Evolutionary conservation across 257 asterid species (phyloP).

Genomic region (Rauvolfia tetraphylla): DNA sequence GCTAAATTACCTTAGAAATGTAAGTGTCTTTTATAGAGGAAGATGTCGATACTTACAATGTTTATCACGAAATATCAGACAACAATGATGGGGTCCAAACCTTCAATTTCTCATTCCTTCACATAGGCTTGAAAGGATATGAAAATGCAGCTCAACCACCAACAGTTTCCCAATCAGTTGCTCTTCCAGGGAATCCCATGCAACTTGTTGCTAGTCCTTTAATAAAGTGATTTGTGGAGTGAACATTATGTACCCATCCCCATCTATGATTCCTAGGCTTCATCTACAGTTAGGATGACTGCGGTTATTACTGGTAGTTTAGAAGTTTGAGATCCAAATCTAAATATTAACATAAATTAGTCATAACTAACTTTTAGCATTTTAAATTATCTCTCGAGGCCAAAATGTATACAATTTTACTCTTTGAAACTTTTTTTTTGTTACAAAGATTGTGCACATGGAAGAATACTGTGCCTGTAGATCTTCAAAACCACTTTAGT

Average conservation of each 20-base stretch:
- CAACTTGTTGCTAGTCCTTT: neutral
- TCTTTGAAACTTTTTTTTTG: neutral
- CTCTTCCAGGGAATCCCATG: conserved; percentile 17
- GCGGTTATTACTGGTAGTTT: neutral
- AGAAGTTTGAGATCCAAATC: no score
- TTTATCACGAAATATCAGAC: neutral
- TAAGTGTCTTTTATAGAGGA: conserved; percentile 1
- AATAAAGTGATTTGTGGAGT: neutral
- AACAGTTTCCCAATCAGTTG: neutral
- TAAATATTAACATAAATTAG: no score
- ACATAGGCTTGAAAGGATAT: conserved; percentile 3
- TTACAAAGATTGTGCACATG: neutral
- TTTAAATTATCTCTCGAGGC: neutral
- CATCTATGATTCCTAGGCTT: neutral
- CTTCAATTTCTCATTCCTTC: neutral
- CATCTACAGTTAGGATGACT: neutral
- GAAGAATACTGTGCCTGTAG: neutral
- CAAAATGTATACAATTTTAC: neutral
- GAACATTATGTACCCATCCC: neutral
- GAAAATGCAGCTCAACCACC: conserved; percentile 13
- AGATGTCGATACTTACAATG: neutral
- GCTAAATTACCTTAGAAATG: neutral
- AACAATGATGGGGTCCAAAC: conserved; percentile 6
- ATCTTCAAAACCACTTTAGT: neutral
- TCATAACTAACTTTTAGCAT: neutral